Evolutionary conservation across 1,139 yeast species (phyloP).

Genomic region (Candida albicans): DNA sequence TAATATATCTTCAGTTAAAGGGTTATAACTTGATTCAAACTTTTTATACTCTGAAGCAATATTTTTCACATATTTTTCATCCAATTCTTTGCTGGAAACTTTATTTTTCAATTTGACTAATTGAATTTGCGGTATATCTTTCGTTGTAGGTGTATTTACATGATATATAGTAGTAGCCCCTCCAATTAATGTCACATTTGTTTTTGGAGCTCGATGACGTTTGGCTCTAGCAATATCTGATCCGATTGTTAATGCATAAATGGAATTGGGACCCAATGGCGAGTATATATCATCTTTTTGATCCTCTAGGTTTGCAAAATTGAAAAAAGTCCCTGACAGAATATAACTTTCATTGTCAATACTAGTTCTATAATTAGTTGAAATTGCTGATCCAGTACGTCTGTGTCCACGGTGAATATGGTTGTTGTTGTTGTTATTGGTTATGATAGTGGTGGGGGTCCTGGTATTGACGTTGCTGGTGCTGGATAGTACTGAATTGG

Average conservation of each 20-base stretch:
- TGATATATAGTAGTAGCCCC: conserved; percentile 42
- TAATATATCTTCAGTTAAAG: conserved; percentile 50
- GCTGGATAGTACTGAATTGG: conserved; percentile 3
- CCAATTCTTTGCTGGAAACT: conserved; percentile 50
- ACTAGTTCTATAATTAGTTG: conserved; percentile 30
- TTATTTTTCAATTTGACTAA: conserved; percentile 57
- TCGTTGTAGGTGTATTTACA: conserved; percentile 67
- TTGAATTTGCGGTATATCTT: conserved; percentile 83
- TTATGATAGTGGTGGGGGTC: no score
- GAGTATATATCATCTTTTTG: conserved; percentile 36
- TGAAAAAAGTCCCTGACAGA: conserved; percentile 34
- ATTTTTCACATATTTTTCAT: conserved; percentile 42
- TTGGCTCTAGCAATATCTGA: conserved; percentile 49
- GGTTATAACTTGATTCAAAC: conserved; percentile 51
- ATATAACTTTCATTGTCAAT: conserved; percentile 39
- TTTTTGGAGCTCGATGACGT: conserved; percentile 31
- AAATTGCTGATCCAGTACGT: conserved; percentile 24
- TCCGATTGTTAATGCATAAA: conserved; percentile 68
- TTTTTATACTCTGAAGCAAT: conserved; percentile 52
- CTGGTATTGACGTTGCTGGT: background rate
- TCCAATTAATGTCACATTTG: conserved; percentile 41
- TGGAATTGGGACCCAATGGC: conserved; percentile 77
- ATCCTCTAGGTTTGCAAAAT: conserved; percentile 22
- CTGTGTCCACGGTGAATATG: conserved; percentile 12
- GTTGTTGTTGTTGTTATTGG: conserved; percentile 2